phyloP scores from a whole-genome alignment of 73 alveolate genomes.

The Paramecium primaurelia region DNA sequence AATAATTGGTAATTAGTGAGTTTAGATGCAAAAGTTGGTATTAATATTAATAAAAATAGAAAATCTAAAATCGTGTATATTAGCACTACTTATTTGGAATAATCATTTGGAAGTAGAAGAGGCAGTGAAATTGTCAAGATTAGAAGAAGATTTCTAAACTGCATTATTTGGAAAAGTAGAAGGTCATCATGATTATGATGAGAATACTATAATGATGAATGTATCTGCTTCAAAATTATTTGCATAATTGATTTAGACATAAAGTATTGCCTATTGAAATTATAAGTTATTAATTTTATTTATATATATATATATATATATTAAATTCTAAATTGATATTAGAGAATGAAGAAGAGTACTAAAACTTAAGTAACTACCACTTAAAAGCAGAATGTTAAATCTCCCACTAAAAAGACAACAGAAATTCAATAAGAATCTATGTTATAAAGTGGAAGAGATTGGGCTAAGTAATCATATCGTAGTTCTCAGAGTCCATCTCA shows the following conservation, averaged over 20 bases:
- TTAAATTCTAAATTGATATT: not conserved
- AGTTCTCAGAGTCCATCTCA: constrained; percentile 2
- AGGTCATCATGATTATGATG: constrained; percentile 62
- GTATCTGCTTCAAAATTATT: constrained; percentile 45
- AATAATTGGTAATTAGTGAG: constrained; percentile 58
- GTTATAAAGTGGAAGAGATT: not conserved
- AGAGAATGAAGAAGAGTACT: not conserved
- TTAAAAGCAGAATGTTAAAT: not conserved
- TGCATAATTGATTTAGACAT: not conserved
- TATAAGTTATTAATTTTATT: not conserved
- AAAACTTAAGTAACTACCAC: not conserved
- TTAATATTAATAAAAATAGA: not conserved
- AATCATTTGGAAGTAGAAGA: not conserved
- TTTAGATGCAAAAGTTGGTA: constrained; percentile 38
- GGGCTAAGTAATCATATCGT: not conserved
- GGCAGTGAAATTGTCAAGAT: constrained; percentile 52
- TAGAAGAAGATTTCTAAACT: constrained; percentile 52
- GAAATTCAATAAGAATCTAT: not conserved
- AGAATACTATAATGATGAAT: constrained; percentile 45
- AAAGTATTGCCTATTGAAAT: not conserved
- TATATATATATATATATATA: not conserved
- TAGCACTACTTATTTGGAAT: constrained; percentile 11
- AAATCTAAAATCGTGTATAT: constrained; percentile 46
- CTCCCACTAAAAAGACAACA: not conserved
- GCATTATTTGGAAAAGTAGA: constrained; percentile 55